Percentiles rank a stretch among this genome's conserved stretches.
These are phyloP conservation scores for Annulohypoxylon nitens DNA, from an alignment of 495 filamentous ascomycete genomes.

Conservation along the genomic window DNA sequence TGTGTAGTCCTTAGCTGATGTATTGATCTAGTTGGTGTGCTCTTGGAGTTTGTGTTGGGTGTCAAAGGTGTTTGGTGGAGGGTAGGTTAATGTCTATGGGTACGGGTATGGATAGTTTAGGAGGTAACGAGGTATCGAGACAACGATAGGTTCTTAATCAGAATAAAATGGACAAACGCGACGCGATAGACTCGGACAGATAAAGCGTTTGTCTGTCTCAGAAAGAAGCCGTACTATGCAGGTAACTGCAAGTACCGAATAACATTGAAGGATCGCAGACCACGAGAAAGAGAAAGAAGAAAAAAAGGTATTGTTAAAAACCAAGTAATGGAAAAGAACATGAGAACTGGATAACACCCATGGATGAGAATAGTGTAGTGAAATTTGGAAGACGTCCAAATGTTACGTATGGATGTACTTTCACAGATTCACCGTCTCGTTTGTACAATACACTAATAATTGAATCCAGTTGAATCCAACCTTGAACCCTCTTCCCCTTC, in stretches of 20 bases:
- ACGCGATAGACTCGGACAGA: constrained; percentile 26
- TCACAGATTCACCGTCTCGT: constrained; percentile 41
- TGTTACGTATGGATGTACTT: constrained; percentile 7
- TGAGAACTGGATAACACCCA: not conserved
- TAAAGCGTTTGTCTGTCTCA: constrained; percentile 9
- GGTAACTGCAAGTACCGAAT: constrained; percentile 24
- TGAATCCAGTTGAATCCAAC: constrained; percentile 31
- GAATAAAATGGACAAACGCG: constrained; percentile 31
- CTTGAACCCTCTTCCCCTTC: constrained; percentile 39
- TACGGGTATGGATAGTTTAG: constrained; percentile 27
- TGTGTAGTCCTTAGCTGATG: not conserved
- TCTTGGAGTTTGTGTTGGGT: constrained; percentile 11
- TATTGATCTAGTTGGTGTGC: not conserved
- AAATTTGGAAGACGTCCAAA: constrained; percentile 22
- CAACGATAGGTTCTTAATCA: not conserved
- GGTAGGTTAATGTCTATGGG: constrained; percentile 29
- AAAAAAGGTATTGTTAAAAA: constrained; percentile 32
- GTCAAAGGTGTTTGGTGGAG: constrained; percentile 17
- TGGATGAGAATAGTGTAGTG: constrained; percentile 9
- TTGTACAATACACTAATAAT: constrained; percentile 13
- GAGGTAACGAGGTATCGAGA: not conserved
- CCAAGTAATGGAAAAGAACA: constrained; percentile 27
- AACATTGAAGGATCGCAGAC: constrained; percentile 37
- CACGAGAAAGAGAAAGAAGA: constrained; percentile 22
- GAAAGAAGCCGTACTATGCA: constrained; percentile 14